phyloP scores from a whole-genome alignment of 208 protist species.

The Leishmania tropica region DNA sequence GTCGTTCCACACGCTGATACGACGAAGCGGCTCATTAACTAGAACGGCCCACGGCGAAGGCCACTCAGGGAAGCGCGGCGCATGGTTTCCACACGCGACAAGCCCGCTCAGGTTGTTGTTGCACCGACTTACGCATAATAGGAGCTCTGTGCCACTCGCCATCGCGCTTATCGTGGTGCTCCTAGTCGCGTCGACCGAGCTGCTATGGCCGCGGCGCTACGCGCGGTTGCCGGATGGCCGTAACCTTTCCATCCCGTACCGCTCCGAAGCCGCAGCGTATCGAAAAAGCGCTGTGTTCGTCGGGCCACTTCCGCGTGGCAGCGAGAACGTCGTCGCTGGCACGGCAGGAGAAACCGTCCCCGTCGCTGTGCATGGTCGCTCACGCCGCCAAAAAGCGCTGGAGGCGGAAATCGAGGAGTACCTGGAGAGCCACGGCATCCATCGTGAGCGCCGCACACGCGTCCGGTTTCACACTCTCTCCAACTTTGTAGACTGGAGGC shows the following conservation, averaged over 20 bases:
- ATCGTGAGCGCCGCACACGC: constrained; percentile 10
- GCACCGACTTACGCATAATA: not conserved
- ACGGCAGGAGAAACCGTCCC: not conserved
- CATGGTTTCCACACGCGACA: not conserved
- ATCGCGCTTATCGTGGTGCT: not conserved
- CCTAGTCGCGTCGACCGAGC: not conserved
- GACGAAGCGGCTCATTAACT: too few species aligned
- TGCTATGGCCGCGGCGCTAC: not conserved
- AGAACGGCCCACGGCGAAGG: not conserved
- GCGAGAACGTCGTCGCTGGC: not conserved
- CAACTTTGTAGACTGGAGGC: constrained; percentile 26
- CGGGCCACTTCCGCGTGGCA: constrained; percentile 6
- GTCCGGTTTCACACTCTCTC: constrained; percentile 26
- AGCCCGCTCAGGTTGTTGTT: not conserved
- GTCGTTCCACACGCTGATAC: too few species aligned
- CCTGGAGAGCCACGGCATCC: constrained; percentile 7
- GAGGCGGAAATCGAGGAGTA: constrained; percentile 22
- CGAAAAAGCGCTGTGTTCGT: not conserved
- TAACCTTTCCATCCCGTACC: constrained; percentile 12
- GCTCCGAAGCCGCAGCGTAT: constrained; percentile 10
- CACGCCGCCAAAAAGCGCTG: constrained; percentile 8
- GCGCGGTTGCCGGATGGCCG: constrained; percentile 13
- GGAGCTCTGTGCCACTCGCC: not conserved
- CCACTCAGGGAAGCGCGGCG: not conserved
- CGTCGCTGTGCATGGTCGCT: constrained; percentile 8